Conservation (phyloP, 352 stramenopile genomes). For the Phytopythium mirpurense region DNA sequence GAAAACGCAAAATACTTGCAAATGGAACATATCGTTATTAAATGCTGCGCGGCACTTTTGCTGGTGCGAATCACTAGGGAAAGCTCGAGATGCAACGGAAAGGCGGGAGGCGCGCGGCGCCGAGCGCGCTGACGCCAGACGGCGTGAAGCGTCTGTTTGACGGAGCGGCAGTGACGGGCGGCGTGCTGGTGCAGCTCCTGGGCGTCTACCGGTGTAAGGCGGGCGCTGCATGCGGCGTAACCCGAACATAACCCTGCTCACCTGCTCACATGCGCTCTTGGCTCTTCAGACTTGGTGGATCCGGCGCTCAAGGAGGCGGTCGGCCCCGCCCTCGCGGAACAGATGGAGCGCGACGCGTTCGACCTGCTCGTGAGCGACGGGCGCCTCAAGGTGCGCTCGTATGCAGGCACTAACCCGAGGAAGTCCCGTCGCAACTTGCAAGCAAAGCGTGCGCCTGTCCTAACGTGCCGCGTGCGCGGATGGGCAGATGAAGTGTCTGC, state of each 20-base stretch:
- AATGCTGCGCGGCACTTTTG: too few relatives aligned
- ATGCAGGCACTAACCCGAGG: background rate
- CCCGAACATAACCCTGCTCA: background rate
- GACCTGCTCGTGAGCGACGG: constrained; percentile 67
- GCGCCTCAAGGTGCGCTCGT: constrained; percentile 20
- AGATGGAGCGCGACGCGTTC: constrained; percentile 33
- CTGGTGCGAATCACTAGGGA: too few relatives aligned
- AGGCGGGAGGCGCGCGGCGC: background rate
- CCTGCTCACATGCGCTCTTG: too few relatives aligned
- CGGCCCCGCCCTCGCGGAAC: constrained; percentile 5
- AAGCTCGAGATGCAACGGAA: background rate
- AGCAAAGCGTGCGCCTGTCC: too few relatives aligned
- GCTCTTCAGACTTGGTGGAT: constrained; percentile 46
- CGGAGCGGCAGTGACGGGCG: background rate
- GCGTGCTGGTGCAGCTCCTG: constrained; percentile 43
- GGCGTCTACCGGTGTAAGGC: constrained; percentile 50
- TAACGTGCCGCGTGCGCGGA: too few relatives aligned
- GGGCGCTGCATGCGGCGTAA: background rate
- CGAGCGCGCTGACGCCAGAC: constrained; percentile 23
- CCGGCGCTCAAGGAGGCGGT: constrained; percentile 34
- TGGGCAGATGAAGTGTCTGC: constrained; percentile 39
- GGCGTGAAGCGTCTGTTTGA: constrained; percentile 27
- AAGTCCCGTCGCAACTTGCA: too few relatives aligned
- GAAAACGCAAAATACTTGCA: too few relatives aligned
- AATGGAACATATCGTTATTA: too few relatives aligned